phyloP scores from a whole-genome alignment of 805 yeast genomes.

The Soucietia sequanensis region DNA sequence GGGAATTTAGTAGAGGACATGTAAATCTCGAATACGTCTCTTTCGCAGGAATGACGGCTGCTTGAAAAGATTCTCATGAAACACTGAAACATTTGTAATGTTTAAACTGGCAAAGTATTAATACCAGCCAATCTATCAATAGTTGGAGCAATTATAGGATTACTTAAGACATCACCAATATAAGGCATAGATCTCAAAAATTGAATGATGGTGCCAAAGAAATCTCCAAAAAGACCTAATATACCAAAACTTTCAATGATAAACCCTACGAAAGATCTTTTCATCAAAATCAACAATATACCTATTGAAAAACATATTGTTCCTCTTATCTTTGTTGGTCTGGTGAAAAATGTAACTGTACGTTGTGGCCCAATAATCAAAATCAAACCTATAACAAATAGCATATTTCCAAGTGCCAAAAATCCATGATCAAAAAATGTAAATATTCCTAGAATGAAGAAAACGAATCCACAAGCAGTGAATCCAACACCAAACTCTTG shows the following conservation, averaged over 20 bases:
- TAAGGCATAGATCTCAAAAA: constrained; percentile 85
- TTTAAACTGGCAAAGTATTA: constrained; percentile 39
- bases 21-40: too few species aligned
- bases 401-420: constrained; percentile 82
- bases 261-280: constrained; percentile 83
- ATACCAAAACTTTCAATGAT: constrained; percentile 86
- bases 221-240: constrained; percentile 86
- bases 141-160: constrained; percentile 79
- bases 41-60: too few species aligned
- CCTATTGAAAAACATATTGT: constrained; percentile 78
- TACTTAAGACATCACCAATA: constrained; percentile 79
- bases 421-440: constrained; percentile 87
- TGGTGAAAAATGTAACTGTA: constrained; percentile 76
- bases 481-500: constrained; percentile 89
- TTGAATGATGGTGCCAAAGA: constrained; percentile 83
- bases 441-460: constrained; percentile 78
- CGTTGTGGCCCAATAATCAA: constrained; percentile 86
- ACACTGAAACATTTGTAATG: too few species aligned
- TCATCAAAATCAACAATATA: constrained; percentile 67
- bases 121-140: constrained; percentile 44
- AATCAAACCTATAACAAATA: constrained; percentile 78
- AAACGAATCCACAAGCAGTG: constrained; percentile 79
- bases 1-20: too few species aligned
- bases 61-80: too few species aligned
- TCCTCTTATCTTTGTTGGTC: constrained; percentile 86